Conservation (phyloP, 2,329 filamentous ascomycete genomes). For the Ophiostoma quercus region DNA sequence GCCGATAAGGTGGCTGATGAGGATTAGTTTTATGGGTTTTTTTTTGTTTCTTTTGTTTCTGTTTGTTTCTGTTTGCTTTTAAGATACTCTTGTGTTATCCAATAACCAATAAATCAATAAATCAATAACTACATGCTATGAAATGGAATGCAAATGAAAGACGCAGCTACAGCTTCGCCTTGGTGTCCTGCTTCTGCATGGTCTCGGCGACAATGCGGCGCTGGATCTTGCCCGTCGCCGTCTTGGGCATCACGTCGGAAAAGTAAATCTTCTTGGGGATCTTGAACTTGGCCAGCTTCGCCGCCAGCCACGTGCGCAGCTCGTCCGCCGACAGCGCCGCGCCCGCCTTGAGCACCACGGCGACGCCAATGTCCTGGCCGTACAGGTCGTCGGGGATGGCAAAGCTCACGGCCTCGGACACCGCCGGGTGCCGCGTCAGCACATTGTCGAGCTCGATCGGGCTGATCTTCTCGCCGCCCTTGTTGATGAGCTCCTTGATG, state of each 20-base stretch:
- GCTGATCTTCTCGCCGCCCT: conserved; percentile 83
- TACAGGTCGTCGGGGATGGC: conserved; percentile 77
- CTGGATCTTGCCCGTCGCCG: conserved; percentile 87
- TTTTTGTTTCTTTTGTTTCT: not conserved
- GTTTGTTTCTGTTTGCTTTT: not conserved
- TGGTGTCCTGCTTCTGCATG: conserved; percentile 66
- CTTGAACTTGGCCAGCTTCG: conserved; percentile 76
- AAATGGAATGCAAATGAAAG: not conserved
- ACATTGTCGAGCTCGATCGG: conserved; percentile 85
- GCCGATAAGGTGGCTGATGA: conserved; percentile 51
- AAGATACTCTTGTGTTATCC: too few relatives aligned
- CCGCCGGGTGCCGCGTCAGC: conserved; percentile 64
- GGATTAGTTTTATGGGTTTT: conserved; percentile 34
- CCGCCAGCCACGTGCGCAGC: conserved; percentile 62
- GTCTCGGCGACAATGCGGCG: conserved; percentile 77
- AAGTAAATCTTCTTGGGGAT: conserved; percentile 82
- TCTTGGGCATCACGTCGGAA: conserved; percentile 80
- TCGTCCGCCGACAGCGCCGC: conserved; percentile 52
- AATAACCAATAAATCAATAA: too few relatives aligned
- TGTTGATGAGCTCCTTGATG: conserved; percentile 90
- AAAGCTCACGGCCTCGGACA: conserved; percentile 77
- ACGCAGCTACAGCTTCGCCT: conserved; percentile 48
- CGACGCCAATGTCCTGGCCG: conserved; percentile 74
- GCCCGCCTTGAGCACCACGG: conserved; percentile 66
- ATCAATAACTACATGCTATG: not conserved